These are phyloP conservation scores for Gossypium bickii DNA, from an alignment of 345 rosid species.

Conservation along the genomic window DNA sequence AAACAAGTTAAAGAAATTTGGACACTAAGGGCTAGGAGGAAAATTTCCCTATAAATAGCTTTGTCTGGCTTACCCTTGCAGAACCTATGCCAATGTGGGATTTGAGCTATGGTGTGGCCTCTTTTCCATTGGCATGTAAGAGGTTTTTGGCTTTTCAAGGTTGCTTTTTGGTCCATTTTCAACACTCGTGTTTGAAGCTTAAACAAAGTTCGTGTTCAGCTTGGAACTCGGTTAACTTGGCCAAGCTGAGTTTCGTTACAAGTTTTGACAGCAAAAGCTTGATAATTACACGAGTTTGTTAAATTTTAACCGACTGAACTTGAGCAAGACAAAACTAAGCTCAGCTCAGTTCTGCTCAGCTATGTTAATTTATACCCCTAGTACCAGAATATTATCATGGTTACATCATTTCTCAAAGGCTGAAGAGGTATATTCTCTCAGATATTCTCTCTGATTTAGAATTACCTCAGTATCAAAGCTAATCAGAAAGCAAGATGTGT, in stretches of 20 bases:
- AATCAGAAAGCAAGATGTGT: neutral
- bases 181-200: too few relatives aligned
- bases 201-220: too few relatives aligned
- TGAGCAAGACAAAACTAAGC: too few relatives aligned
- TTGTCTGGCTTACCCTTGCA: neutral
- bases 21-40: neutral
- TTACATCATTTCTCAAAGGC: neutral
- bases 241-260: too few relatives aligned
- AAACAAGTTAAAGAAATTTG: neutral
- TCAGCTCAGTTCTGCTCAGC: too few relatives aligned
- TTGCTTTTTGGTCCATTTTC: too few relatives aligned
- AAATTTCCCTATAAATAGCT: neutral
- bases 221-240: too few relatives aligned
- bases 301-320: too few relatives aligned
- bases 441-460: neutral
- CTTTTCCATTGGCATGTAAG: too few relatives aligned
- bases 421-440: neutral
- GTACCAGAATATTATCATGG: neutral
- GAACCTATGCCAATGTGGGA: neutral
- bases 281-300: too few relatives aligned
- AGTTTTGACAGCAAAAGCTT: too few relatives aligned
- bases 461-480: neutral
- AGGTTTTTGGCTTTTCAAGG: too few relatives aligned
- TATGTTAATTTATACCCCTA: neutral
- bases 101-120: neutral